Conservation (phyloP, 202 grass and related monocot genomes). For the Setaria italica region DNA sequence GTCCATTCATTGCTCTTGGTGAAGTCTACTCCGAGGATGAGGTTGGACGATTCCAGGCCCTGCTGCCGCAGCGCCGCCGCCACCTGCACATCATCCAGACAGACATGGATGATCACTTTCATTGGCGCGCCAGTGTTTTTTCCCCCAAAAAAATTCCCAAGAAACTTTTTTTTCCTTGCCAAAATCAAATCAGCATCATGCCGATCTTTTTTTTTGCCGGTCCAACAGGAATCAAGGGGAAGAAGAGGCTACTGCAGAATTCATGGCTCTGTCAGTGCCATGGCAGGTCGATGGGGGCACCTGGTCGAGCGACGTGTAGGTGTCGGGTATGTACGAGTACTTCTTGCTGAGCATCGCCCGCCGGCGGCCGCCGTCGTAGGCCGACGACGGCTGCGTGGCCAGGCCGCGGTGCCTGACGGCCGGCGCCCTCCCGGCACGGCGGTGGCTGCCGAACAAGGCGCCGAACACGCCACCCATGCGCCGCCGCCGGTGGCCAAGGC, state of each 20-base stretch:
- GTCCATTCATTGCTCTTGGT: constrained; percentile 99
- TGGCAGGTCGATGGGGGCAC: constrained; percentile 11
- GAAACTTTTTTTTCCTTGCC: neutral
- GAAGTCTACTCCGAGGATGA: constrained; percentile 92
- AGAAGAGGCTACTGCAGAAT: neutral
- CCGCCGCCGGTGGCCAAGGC: neutral
- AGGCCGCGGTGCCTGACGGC: neutral
- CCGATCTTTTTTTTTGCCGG: neutral
- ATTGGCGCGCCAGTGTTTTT: no score
- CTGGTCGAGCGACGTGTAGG: constrained; percentile 69
- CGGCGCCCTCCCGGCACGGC: neutral
- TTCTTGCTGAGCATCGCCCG: constrained; percentile 58
- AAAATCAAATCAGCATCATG: neutral
- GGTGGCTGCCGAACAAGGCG: constrained; percentile 23
- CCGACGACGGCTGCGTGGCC: neutral
- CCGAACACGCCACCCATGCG: constrained; percentile 52
- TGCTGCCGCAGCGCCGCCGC: constrained; percentile 58
- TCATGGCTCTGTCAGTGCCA: neutral
- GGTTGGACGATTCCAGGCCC: constrained; percentile 91
- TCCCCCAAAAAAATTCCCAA: no score
- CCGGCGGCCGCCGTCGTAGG: neutral
- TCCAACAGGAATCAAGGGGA: neutral
- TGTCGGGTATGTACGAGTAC: constrained; percentile 80
- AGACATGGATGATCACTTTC: no score
- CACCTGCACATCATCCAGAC: constrained; percentile 34